These are phyloP conservation scores for Haplosporangium sp. DNA, from an alignment of 371 early-diverging fungal genomes.

Conservation along the genomic window DNA sequence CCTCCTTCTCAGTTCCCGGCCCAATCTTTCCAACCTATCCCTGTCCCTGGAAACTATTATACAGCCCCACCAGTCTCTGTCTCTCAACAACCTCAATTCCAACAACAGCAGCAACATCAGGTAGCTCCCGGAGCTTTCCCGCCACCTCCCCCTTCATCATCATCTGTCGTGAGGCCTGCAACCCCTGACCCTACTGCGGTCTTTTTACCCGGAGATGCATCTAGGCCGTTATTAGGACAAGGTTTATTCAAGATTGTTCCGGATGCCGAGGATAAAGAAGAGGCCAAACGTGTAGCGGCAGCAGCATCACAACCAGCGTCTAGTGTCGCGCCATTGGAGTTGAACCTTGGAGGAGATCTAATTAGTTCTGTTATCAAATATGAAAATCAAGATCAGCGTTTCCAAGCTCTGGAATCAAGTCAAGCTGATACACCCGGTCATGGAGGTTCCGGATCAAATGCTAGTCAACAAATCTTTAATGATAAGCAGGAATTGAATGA, in stretches of 20 bases:
- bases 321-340: slow-evolving; percentile 6
- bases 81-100: background rate
- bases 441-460: background rate
- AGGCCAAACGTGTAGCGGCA: slow-evolving; percentile 14
- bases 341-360: slow-evolving; percentile 39
- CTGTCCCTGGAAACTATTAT: background rate
- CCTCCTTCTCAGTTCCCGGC: background rate
- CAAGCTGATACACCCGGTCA: background rate
- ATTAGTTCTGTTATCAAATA: slow-evolving; percentile 37
- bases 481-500: slow-evolving; percentile 22
- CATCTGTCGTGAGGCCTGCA: background rate
- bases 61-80: background rate
- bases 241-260: slow-evolving; percentile 54
- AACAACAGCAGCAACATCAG: background rate
- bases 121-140: slow-evolving; percentile 4
- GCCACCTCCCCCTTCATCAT: slow-evolving; percentile 5
- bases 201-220: slow-evolving; percentile 44
- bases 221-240: slow-evolving; percentile 45
- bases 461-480: background rate
- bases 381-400: slow-evolving; percentile 37
- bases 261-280: slow-evolving; percentile 53
- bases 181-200: slow-evolving; percentile 26
- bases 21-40: background rate
- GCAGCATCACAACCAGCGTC: background rate
- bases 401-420: slow-evolving; percentile 16